Evolutionary conservation across 225 moss, liverwort and hornwort species (phyloP), one percentile per base, ranked within the genome.

Genomic region (Ulota crispa): DNA sequence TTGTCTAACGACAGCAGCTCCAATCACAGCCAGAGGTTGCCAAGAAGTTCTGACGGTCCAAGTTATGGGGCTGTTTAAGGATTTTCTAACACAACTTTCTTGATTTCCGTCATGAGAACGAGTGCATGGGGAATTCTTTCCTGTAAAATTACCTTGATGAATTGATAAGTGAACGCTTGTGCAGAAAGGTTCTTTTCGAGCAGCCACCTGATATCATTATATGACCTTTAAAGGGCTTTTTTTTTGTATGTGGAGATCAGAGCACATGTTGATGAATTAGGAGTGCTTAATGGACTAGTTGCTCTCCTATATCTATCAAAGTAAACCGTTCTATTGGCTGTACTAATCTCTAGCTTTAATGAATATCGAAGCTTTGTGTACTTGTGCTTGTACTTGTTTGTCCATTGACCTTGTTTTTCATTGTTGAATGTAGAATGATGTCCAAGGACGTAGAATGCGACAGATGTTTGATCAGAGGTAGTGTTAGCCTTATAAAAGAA

Each of bases 1-100:
- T 83, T 80, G 63, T 81, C 87, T 8, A 80, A 59, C 61, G 57
- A 87, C 65, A 32, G 82, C 73, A 78, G 81, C 73, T 81, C 73
- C 55, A 72, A 79, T 66, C 88, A 90, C 50, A 72, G 80, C 75
- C 86, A 85, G 76, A 88, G 89, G 73, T 82, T 87, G 73, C 86
- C 88, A 31, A 89, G 90, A 73, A 86, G 80, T 79, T 77, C 87
- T 52, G 89, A 94, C 85, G 93, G 93, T 53, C 88, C 86, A 66
- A 85, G 81, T 83, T 96, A 96, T 84, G 96, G 96, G 57, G 87
- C 95, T 64, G 95, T 96, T 42, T 87, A 81, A 81, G 32, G 75
- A 79, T 24, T 61, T 75, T 50, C 18, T 8, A 65, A 23, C 53
- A 74, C n/a, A 68, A 60, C 16, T 11, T 54, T 72, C 77, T n/a